Percentiles rank a stretch among this genome's conserved stretches.
Evolutionary conservation across 2,329 filamentous ascomycete genomes (phyloP).

Genomic region (Penicillium glabrum): DNA sequence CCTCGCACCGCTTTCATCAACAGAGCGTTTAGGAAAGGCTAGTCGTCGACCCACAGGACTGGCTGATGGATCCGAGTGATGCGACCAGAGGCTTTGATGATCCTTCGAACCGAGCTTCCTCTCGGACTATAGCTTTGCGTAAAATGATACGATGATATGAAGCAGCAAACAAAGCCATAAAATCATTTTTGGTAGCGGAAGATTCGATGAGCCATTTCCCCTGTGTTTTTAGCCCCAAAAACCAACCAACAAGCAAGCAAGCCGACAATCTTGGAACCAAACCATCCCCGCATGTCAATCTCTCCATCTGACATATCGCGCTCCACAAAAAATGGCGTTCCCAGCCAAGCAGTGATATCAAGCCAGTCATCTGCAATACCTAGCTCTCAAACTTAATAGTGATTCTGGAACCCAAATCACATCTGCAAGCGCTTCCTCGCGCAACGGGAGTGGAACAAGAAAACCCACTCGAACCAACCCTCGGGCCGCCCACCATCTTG

Average conservation of each 20-base stretch:
- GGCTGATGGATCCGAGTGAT: conserved; percentile 12
- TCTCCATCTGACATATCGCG: conserved; percentile 15
- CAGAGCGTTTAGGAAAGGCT: neutral
- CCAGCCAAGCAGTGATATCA: conserved; percentile 3
- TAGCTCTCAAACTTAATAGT: conserved; percentile 14
- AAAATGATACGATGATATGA: neutral
- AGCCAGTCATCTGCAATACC: conserved; percentile 19
- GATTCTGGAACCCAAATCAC: conserved; percentile 10
- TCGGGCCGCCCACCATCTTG: conserved; percentile 9
- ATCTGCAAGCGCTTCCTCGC: conserved; percentile 9
- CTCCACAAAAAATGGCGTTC: conserved; percentile 8
- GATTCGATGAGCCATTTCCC: neutral
- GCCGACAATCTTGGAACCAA: neutral
- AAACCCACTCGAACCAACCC: conserved; percentile 6
- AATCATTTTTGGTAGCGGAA: neutral
- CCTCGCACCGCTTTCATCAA: conserved; percentile 12
- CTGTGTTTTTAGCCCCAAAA: neutral
- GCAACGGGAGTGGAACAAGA: conserved; percentile 9
- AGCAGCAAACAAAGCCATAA: neutral
- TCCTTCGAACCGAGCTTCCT: neutral
- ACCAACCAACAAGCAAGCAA: neutral
- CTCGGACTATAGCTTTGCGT: neutral
- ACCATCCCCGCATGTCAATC: conserved; percentile 3
- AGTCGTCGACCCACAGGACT: conserved; percentile 6
- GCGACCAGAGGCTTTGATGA: conserved; percentile 7